A percentile compares a stretch with the other conserved stretches of the same genome.
Evolutionary conservation across 148 eudicot genomes (phyloP).

Genomic region (Rhododendron williamsianum): DNA sequence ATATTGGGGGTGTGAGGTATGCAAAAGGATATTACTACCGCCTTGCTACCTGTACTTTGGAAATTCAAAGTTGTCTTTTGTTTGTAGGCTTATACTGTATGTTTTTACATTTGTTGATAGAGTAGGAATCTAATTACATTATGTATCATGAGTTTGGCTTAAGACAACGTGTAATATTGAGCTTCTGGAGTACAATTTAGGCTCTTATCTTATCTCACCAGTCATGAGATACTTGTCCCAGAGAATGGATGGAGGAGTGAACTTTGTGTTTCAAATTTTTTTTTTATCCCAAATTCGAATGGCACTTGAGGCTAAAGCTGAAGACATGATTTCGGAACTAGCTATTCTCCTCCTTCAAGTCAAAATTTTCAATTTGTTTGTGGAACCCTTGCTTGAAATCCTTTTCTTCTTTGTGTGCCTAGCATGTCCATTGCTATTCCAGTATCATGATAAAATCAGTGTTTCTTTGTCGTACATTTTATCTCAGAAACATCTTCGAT

Average conservation of each 20-base stretch:
- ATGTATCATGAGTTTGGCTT: background rate
- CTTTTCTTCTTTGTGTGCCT: background rate
- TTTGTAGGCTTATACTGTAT: background rate
- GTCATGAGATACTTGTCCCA: background rate
- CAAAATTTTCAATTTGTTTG: background rate
- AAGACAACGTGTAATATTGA: background rate
- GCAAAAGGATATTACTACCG: background rate
- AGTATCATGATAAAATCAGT: background rate
- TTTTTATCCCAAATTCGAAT: background rate
- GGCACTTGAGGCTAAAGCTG: background rate
- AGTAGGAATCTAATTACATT: background rate
- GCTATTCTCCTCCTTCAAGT: background rate
- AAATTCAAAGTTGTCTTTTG: background rate
- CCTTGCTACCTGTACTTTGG: background rate
- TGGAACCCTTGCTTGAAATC: background rate
- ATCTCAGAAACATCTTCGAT: background rate
- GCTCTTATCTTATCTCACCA: background rate
- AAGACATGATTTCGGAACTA: background rate
- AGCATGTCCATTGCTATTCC: background rate
- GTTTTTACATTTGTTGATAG: background rate
- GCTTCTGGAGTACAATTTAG: background rate
- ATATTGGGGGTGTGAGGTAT: slow-evolving; percentile 92
- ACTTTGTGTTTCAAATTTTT: background rate
- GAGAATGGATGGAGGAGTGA: background rate
- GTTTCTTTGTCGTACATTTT: background rate